A percentile compares a stretch with the other conserved stretches of the same genome.
These are phyloP conservation scores for Evernia prunastri DNA, from an alignment of 495 filamentous ascomycete species.

Conservation along the genomic window DNA sequence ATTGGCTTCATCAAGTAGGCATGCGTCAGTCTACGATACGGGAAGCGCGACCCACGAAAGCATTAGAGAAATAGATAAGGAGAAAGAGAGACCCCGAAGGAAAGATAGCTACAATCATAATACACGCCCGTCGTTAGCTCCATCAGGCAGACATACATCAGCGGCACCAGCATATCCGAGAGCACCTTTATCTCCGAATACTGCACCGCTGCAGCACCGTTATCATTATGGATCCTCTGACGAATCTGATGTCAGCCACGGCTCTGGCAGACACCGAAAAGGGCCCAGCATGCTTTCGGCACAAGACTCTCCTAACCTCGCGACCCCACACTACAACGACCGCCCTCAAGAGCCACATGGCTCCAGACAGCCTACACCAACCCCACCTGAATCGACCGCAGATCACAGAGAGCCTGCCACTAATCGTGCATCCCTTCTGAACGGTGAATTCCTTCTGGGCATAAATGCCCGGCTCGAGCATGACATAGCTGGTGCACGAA, in stretches of 20 bases:
- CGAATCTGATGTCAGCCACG: constrained; percentile 10
- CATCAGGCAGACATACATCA: constrained; percentile 19
- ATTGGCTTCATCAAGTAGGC: constrained; percentile 8
- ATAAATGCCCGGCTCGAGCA: constrained; percentile 9
- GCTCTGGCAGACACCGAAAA: background rate
- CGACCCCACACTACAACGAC: background rate
- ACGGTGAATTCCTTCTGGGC: constrained; percentile 8
- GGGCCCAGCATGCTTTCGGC: background rate
- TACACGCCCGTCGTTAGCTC: constrained; percentile 9
- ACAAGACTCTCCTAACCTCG: background rate
- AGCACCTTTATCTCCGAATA: background rate
- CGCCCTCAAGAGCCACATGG: constrained; percentile 8
- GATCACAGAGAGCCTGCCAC: background rate
- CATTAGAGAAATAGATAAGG: background rate
- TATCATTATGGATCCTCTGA: constrained; percentile 14
- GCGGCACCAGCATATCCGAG: constrained; percentile 14
- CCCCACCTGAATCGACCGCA: background rate
- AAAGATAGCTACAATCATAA: background rate
- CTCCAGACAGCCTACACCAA: constrained; percentile 2
- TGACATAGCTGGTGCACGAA: constrained; percentile 10
- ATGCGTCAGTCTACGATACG: constrained; percentile 4
- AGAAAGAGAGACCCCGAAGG: constrained; percentile 1
- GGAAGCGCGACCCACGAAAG: background rate
- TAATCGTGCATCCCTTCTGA: constrained; percentile 15
- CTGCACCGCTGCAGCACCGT: background rate